phyloP scores from a whole-genome alignment of 495 filamentous ascomycete species.

The Daldinia bambusicola region DNA sequence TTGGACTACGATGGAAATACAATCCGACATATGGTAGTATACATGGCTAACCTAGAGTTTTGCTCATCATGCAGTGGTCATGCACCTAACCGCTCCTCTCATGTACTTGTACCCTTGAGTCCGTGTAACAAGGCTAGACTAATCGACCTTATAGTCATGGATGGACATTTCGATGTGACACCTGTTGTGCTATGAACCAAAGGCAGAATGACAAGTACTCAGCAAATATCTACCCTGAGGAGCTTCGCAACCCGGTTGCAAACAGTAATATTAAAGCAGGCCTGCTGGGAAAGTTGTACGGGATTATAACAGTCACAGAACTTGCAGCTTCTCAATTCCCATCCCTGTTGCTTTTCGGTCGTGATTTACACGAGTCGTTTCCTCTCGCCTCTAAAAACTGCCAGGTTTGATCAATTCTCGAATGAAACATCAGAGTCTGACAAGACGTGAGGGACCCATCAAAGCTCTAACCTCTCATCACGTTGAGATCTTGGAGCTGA shows the following conservation, averaged over 20 bases:
- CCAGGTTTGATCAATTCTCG: slow-evolving; percentile 41
- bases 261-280: slow-evolving; percentile 37
- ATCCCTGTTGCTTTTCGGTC: slow-evolving; percentile 24
- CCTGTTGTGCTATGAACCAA: slow-evolving; percentile 40
- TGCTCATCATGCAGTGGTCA: slow-evolving; percentile 42
- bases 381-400: slow-evolving; percentile 39
- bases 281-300: slow-evolving; percentile 46
- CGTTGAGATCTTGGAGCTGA: slow-evolving; percentile 37
- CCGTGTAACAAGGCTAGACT: slow-evolving; percentile 37
- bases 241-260: slow-evolving; percentile 25
- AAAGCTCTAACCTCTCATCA: slow-evolving; percentile 40
- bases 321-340: slow-evolving; percentile 46
- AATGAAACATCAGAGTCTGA: slow-evolving; percentile 51
- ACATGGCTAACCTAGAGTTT: slow-evolving; percentile 41
- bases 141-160: slow-evolving; percentile 39
- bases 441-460: slow-evolving; percentile 44
- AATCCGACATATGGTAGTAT: slow-evolving; percentile 40
- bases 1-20: slow-evolving; percentile 36
- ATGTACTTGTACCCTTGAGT: slow-evolving; percentile 34
- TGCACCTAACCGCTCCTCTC: slow-evolving; percentile 38
- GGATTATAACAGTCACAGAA: slow-evolving; percentile 49
- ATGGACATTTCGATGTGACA: slow-evolving; percentile 43
- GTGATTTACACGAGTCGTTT: slow-evolving; percentile 25
- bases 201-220: slow-evolving; percentile 39
- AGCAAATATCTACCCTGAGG: slow-evolving; percentile 36